Percentiles rank a stretch among this genome's conserved stretches.
Evolutionary conservation across 306 rosid genomes (phyloP).

Genomic region (Sophora flavescens): DNA sequence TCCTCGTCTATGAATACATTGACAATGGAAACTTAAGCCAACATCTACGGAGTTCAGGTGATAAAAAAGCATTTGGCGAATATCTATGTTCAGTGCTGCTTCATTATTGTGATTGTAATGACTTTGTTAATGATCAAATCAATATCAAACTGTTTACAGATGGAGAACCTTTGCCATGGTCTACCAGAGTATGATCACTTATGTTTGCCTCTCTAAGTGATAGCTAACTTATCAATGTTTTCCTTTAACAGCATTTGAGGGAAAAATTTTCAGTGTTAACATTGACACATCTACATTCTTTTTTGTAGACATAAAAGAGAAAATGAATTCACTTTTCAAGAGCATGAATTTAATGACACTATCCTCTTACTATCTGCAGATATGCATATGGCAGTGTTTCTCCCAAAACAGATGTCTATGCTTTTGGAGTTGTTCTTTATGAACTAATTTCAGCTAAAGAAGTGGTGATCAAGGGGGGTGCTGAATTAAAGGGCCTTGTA

Average conservation of each 20-base stretch:
- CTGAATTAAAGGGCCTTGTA: constrained; percentile 71
- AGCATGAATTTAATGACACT: constrained; percentile 32
- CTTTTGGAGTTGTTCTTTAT: constrained; percentile 90
- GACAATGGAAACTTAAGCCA: constrained; percentile 88
- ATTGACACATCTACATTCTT: neutral
- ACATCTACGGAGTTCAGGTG: constrained; percentile 83
- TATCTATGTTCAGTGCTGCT: constrained; percentile 6
- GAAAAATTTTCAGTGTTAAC: neutral
- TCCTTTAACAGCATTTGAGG: neutral
- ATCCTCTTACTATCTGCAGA: constrained; percentile 55
- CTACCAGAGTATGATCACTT: constrained; percentile 79
- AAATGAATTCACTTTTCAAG: constrained; percentile 8
- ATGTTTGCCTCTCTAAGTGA: neutral
- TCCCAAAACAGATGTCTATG: constrained; percentile 85
- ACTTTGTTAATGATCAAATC: constrained; percentile 14
- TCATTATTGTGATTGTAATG: constrained; percentile 27
- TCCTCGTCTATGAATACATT: constrained; percentile 88
- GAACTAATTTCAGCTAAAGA: constrained; percentile 93
- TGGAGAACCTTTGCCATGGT: constrained; percentile 78
- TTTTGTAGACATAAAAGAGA: neutral
- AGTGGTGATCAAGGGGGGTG: constrained; percentile 60
- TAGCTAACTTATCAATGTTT: neutral
- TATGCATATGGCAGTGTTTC: constrained; percentile 85
- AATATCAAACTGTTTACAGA: constrained; percentile 50
- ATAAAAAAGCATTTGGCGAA: constrained; percentile 17